Percentiles rank a stretch among this genome's conserved stretches.
Evolutionary conservation across 305 asterid species (phyloP).

Genomic region (Stenogyne calaminthoides): DNA sequence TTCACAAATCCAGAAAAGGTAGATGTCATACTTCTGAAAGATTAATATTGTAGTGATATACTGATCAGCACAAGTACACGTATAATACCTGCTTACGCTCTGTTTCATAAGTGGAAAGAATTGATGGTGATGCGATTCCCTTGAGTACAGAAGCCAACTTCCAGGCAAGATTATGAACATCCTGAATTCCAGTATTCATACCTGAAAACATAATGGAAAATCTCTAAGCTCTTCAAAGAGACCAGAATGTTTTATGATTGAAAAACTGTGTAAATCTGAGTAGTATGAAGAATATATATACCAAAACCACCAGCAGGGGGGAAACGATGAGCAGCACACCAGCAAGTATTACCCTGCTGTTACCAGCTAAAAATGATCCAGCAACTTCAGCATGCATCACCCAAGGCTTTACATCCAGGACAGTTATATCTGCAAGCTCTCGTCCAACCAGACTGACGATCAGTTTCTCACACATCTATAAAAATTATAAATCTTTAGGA

Average conservation of each 20-base stretch:
- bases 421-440: constrained; percentile 80
- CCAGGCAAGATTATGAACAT: constrained; percentile 98
- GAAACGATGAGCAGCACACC: constrained; percentile 98
- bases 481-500: constrained; percentile 28
- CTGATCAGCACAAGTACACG: constrained; percentile 6
- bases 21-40: constrained; percentile 19
- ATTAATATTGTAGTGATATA: constrained; percentile 10
- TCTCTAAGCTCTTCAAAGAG: constrained; percentile 17
- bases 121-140: constrained; percentile 62
- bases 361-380: constrained; percentile 58
- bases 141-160: constrained; percentile 75
- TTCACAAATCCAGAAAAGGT: constrained; percentile 28
- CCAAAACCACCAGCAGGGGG: constrained; percentile 99
- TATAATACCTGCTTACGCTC: constrained; percentile 80
- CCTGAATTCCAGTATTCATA: constrained; percentile 98
- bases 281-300: constrained; percentile 26
- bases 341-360: constrained; percentile 74
- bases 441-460: constrained; percentile 75
- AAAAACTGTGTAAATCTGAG: neutral
- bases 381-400: constrained; percentile 99
- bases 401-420: constrained; percentile 92
- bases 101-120: constrained; percentile 74
- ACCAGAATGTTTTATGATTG: constrained; percentile 18
- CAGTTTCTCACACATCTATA: constrained; percentile 74
- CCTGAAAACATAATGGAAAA: constrained; percentile 46